phyloP scores from a whole-genome alignment of 768 basidiomycete species.

The Trichaptum fuscoviolaceum region DNA sequence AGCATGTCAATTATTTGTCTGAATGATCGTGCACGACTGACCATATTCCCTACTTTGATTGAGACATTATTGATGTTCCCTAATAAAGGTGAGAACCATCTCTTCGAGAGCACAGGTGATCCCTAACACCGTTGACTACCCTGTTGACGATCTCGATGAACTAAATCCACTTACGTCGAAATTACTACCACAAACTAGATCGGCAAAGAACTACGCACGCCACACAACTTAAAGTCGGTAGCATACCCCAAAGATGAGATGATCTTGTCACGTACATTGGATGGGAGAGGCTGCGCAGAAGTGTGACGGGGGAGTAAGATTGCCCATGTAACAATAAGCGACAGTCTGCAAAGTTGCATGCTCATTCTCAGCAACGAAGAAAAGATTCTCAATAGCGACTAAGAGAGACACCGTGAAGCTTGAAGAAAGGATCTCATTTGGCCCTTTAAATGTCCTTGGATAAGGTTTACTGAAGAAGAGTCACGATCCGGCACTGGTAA shows the following conservation, averaged over 20 bases:
- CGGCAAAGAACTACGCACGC: not conserved
- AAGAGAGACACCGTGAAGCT: not conserved
- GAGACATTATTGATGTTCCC: not conserved
- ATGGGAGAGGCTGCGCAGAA: not conserved
- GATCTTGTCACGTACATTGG: not conserved
- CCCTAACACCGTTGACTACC: not conserved
- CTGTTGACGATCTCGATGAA: not conserved
- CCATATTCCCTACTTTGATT: not conserved
- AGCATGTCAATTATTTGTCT: not conserved
- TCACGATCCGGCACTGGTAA: no score
- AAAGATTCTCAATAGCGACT: not conserved
- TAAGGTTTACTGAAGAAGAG: no score
- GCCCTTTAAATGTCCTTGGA: not conserved
- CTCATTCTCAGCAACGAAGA: not conserved
- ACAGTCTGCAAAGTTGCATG: not conserved
- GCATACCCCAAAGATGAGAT: not conserved
- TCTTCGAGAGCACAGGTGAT: not conserved
- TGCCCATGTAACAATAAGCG: not conserved
- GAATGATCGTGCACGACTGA: not conserved
- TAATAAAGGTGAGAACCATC: not conserved
- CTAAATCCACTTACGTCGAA: not conserved
- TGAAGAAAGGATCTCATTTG: not conserved
- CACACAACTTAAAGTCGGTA: no score
- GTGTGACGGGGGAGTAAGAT: not conserved
- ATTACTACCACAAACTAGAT: not conserved